A percentile compares a stretch with the other conserved stretches of the same genome.
Evolutionary conservation across 2,329 filamentous ascomycete genomes (phyloP).

Genomic region (Trichocomaceae sp.): DNA sequence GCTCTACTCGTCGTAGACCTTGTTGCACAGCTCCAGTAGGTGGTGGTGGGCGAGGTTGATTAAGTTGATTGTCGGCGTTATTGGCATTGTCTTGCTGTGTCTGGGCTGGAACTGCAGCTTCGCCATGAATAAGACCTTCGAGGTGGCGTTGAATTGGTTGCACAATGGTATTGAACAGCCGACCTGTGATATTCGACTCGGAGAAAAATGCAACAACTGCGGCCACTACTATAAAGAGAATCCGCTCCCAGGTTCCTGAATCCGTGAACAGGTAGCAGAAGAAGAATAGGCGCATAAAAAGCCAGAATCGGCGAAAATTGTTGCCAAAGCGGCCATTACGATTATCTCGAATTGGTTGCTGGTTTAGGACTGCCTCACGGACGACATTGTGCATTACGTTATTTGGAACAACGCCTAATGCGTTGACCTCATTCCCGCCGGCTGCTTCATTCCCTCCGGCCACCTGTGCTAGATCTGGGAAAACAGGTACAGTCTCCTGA

Average conservation of each 20-base stretch:
- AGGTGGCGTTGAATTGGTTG: conserved; percentile 39
- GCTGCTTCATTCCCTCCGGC: conserved; percentile 1
- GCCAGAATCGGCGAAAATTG: conserved; percentile 46
- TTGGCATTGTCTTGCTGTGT: conserved; percentile 17
- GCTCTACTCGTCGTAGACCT: conserved; percentile 44
- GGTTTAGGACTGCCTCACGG: conserved; percentile 28
- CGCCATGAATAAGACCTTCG: conserved; percentile 35
- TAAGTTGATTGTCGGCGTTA: not conserved
- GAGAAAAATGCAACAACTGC: conserved; percentile 36
- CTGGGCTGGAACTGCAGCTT: not conserved
- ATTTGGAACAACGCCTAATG: conserved; percentile 14
- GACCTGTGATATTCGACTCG: conserved; percentile 34
- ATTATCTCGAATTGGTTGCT: conserved; percentile 18
- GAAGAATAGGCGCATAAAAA: conserved; percentile 52
- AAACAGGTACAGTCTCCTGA: conserved; percentile 17
- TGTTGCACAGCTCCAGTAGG: conserved; percentile 15
- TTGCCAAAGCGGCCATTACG: conserved; percentile 31
- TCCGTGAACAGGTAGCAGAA: conserved; percentile 54
- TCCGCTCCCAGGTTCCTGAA: conserved; percentile 40
- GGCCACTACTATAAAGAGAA: conserved; percentile 33
- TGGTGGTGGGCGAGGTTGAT: conserved; percentile 1
- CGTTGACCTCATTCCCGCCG: not conserved
- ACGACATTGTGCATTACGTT: conserved; percentile 26
- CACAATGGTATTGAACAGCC: conserved; percentile 29
- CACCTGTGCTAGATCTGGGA: conserved; percentile 14